These are phyloP conservation scores for Pythium coloratum DNA, from an alignment of 352 stramenopile genomes.

Conservation along the genomic window DNA sequence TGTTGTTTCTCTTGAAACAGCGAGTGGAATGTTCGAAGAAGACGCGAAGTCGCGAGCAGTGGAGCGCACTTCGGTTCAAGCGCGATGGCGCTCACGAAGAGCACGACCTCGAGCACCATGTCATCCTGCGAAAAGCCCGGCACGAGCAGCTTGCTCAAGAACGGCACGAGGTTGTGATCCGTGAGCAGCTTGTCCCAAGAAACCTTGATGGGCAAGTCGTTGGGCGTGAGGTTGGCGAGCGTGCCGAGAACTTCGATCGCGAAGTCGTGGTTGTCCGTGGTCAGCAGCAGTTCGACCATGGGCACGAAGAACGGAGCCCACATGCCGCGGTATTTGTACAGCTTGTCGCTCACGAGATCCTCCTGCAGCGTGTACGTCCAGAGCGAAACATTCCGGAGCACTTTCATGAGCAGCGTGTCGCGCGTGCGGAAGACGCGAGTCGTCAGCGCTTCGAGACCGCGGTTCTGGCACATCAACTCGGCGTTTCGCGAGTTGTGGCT, in stretches of 20 bases:
- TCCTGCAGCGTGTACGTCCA: constrained; percentile 93
- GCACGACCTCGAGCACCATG: constrained; percentile 90
- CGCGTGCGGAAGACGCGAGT: constrained; percentile 85
- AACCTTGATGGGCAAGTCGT: constrained; percentile 86
- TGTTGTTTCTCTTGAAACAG: constrained; percentile 88
- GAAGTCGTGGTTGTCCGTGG: constrained; percentile 91
- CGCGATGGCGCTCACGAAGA: constrained; percentile 79
- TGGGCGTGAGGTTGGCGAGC: constrained; percentile 90
- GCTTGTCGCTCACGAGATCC: constrained; percentile 77
- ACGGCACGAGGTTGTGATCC: constrained; percentile 86
- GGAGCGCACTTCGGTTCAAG: constrained; percentile 84
- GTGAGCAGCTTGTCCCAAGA: constrained; percentile 90
- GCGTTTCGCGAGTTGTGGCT: constrained; percentile 89
- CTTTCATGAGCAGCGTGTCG: constrained; percentile 94
- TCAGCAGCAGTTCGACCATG: constrained; percentile 84
- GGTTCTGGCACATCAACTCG: constrained; percentile 90
- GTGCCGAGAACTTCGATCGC: constrained; percentile 93
- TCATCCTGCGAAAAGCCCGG: constrained; percentile 92
- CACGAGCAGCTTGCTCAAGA: constrained; percentile 91
- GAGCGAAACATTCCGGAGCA: constrained; percentile 89
- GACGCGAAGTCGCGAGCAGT: constrained; percentile 67
- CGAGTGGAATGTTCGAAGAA: constrained; percentile 74
- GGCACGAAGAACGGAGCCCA: constrained; percentile 91
- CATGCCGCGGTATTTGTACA: constrained; percentile 92
- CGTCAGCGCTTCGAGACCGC: constrained; percentile 88